Percentiles rank a stretch among this genome's conserved stretches.
Conservation (phyloP, 345 rosid genomes). For the Hevea brasiliensis region DNA sequence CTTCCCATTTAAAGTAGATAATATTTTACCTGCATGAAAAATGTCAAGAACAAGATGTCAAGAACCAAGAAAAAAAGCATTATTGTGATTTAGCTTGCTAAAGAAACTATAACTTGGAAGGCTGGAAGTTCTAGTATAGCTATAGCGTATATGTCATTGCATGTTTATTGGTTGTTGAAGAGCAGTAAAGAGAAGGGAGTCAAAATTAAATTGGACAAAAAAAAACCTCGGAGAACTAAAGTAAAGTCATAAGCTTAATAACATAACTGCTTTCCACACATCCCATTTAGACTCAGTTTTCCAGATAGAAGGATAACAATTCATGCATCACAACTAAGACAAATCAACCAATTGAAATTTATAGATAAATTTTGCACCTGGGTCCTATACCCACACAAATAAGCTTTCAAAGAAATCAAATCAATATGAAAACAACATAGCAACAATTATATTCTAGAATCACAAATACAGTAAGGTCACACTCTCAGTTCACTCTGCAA, state of each 20-base stretch:
- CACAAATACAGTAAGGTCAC: too few species aligned
- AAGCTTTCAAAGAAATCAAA: too few species aligned
- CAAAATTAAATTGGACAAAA: neutral
- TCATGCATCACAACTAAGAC: neutral
- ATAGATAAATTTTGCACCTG: too few species aligned
- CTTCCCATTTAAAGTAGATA: constrained; percentile 56
- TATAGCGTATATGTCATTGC: too few species aligned
- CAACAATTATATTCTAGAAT: too few species aligned
- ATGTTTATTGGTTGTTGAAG: neutral
- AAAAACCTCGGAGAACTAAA: neutral
- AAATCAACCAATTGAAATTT: too few species aligned
- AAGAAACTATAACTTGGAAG: neutral
- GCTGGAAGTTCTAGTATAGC: neutral
- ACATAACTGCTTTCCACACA: neutral
- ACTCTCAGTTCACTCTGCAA: too few species aligned
- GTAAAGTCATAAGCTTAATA: neutral
- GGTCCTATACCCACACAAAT: too few species aligned
- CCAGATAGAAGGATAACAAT: neutral
- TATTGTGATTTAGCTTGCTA: neutral
- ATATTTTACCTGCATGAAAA: neutral
- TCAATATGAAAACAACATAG: too few species aligned
- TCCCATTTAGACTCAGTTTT: neutral
- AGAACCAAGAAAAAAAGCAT: neutral
- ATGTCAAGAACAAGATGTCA: neutral
- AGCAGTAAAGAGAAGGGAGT: neutral